A percentile compares a stretch with the other conserved stretches of the same genome.
These are phyloP conservation scores for Dryadomyces quercus-mongolicae DNA, from an alignment of 2,329 filamentous ascomycete genomes.

Conservation along the genomic window DNA sequence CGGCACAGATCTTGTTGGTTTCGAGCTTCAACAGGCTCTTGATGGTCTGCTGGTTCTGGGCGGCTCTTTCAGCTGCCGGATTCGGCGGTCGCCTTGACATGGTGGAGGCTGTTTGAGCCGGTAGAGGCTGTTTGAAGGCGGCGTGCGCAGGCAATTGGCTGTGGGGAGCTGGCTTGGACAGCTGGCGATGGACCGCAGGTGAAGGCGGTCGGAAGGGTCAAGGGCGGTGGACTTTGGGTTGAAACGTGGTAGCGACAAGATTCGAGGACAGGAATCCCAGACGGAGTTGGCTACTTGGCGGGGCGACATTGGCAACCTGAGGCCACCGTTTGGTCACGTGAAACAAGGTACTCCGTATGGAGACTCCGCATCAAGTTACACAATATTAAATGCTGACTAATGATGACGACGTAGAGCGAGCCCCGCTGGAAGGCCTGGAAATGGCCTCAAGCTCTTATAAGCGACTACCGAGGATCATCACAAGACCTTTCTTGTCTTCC, in stretches of 20 bases:
- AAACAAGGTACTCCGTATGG: too few species aligned
- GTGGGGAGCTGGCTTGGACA: neutral
- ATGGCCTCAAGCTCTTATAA: too few species aligned
- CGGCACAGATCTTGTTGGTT: conserved; percentile 89
- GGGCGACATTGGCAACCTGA: neutral
- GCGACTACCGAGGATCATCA: too few species aligned
- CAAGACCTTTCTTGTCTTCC: too few species aligned
- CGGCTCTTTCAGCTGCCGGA: conserved; percentile 73
- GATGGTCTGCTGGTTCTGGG: conserved; percentile 86
- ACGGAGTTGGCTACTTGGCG: neutral
- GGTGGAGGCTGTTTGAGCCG: conserved; percentile 1
- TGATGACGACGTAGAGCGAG: too few species aligned
- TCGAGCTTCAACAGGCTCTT: conserved; percentile 93
- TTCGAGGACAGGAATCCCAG: neutral
- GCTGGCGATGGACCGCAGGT: neutral
- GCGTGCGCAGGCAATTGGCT: neutral
- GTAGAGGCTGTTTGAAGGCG: neutral
- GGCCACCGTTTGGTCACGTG: neutral
- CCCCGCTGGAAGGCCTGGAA: too few species aligned
- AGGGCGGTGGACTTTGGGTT: neutral
- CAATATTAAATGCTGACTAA: too few species aligned
- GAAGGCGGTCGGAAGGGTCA: neutral
- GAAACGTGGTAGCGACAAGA: neutral
- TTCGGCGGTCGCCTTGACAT: conserved; percentile 75
- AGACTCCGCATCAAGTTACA: too few species aligned